Evolutionary conservation across 768 basidiomycete genomes (phyloP).

Genomic region (Lentinula detonsa): DNA sequence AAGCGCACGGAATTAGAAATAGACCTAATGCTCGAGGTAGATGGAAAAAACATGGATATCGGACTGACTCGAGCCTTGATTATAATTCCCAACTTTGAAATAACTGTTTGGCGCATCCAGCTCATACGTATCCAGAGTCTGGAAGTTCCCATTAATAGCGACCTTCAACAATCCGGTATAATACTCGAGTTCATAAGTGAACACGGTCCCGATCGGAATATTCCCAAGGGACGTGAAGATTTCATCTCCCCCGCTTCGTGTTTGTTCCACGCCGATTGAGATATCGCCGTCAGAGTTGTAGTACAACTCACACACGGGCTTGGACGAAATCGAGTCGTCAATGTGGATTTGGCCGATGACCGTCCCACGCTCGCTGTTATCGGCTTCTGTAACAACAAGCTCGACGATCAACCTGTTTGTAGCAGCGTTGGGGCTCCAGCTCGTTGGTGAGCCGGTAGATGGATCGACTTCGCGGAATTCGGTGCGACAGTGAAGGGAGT

Average conservation of each 20-base stretch:
- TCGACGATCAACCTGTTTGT: neutral
- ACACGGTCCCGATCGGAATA: slow-evolving; percentile 1
- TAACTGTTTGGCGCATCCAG: slow-evolving; percentile 5
- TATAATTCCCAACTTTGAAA: slow-evolving; percentile 5
- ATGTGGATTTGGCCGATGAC: slow-evolving; percentile 3
- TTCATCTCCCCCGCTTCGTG: neutral
- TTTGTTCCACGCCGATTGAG: slow-evolving; percentile 2
- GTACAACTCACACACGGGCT: slow-evolving; percentile 3
- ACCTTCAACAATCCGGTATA: neutral
- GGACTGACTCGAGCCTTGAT: neutral
- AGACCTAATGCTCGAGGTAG: neutral
- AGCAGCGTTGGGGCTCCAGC: slow-evolving; percentile 1
- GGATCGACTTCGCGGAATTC: neutral
- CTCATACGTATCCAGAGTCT: neutral
- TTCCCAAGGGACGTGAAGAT: neutral
- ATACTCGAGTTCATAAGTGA: slow-evolving; percentile 1
- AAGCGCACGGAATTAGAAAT: neutral
- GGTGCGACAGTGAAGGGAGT: neutral
- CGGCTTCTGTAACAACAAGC: neutral
- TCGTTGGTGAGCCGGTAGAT: neutral
- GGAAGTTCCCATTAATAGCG: neutral
- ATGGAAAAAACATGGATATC: slow-evolving; percentile 1
- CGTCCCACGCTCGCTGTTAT: neutral
- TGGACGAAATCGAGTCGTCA: neutral
- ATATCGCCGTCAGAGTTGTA: slow-evolving; percentile 1